A percentile compares a stretch with the other conserved stretches of the same genome.
These are phyloP conservation scores for Pelargonium fulgidum DNA, from an alignment of 441 rosid genomes.

Conservation along the genomic window DNA sequence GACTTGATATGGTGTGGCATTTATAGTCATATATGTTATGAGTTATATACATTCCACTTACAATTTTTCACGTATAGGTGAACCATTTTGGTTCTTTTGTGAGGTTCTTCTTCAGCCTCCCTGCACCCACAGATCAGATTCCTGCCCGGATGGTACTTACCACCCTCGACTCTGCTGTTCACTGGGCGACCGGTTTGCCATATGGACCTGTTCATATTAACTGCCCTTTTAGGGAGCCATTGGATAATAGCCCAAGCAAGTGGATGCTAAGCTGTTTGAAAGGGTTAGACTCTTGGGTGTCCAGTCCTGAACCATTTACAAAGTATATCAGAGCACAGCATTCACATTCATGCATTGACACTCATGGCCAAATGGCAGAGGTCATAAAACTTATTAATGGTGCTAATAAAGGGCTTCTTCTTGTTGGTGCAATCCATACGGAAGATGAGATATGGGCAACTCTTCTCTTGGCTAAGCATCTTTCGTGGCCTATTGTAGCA, in stretches of 20 bases:
- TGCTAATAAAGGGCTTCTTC: slow-evolving; percentile 59
- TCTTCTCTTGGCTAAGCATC: slow-evolving; percentile 77
- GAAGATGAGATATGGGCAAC: slow-evolving; percentile 96
- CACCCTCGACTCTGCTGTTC: slow-evolving; percentile 80
- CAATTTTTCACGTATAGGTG: slow-evolving; percentile 38
- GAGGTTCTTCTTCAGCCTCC: slow-evolving; percentile 87
- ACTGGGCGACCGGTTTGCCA: slow-evolving; percentile 65
- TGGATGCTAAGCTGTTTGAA: slow-evolving; percentile 74
- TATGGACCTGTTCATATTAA: slow-evolving; percentile 93
- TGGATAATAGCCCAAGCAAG: slow-evolving; percentile 48
- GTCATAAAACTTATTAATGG: slow-evolving; percentile 49
- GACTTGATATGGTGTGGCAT: not conserved
- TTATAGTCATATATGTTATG: not conserved
- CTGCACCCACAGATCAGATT: slow-evolving; percentile 68
- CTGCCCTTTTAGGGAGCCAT: slow-evolving; percentile 91
- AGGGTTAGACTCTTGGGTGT: slow-evolving; percentile 77
- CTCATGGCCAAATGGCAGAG: slow-evolving; percentile 37
- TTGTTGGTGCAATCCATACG: slow-evolving; percentile 59
- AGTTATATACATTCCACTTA: too few relatives aligned
- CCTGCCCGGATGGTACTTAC: slow-evolving; percentile 89
- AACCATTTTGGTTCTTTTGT: slow-evolving; percentile 91
- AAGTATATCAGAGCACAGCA: slow-evolving; percentile 54
- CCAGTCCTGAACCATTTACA: slow-evolving; percentile 69
- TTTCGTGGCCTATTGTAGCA: slow-evolving; percentile 84
- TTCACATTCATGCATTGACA: slow-evolving; percentile 29